Base-by-base conservation (phyloP, 2,329 filamentous ascomycete species). In the Stagonosporopsis tanaceti region DNA sequence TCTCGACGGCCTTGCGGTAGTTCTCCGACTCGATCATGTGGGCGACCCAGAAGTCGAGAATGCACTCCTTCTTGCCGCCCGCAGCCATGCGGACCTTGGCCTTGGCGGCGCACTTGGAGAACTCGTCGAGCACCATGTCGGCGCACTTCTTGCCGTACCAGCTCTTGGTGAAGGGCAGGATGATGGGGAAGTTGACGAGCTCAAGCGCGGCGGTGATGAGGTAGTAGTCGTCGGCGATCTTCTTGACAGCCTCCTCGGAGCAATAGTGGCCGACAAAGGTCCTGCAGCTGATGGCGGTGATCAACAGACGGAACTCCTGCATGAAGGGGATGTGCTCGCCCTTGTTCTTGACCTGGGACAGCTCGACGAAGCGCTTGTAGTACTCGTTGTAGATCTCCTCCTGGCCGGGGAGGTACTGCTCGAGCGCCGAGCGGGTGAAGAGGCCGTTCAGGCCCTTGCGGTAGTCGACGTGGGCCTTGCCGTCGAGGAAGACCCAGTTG, bases 201-300 rank as follows among this genome's bases (percentile, higher is more conserved):
- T 99, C 95, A 66, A 98, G 86, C 22, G 95, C 95, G 56, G 91
- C 94, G 14, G 95, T 98, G 75, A 98, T 96, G 64, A 94, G 86
- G 79, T 96, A 98, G 81, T 97, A 99, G 79, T 98, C 93, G 78
- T 97, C 90, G 60, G 94, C 90, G 64, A 98, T 95, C 82, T 91
- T 93, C 85, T 96, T 94, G 71, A 98, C 89, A 46, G 90, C 87
- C 75, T 92, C 90, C 58, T 97, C 91, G 42, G 89, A 88, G 78
- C 97, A 94, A 81, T 98, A 98, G 81, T 97, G 89, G 39, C 95
- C 95, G 61, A 96, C 92, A 76, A 98, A 98, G n/a, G 93, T 97
- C 62, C 94, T 90, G 83, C 93, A 95, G 40, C 93, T 96, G 40
- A 98, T 88, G 61, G 94, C 94, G 72, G 91, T 96, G 87, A 96